Evolutionary conservation across 768 basidiomycete genomes (phyloP).

Genomic region (Lactifluus volemus): DNA sequence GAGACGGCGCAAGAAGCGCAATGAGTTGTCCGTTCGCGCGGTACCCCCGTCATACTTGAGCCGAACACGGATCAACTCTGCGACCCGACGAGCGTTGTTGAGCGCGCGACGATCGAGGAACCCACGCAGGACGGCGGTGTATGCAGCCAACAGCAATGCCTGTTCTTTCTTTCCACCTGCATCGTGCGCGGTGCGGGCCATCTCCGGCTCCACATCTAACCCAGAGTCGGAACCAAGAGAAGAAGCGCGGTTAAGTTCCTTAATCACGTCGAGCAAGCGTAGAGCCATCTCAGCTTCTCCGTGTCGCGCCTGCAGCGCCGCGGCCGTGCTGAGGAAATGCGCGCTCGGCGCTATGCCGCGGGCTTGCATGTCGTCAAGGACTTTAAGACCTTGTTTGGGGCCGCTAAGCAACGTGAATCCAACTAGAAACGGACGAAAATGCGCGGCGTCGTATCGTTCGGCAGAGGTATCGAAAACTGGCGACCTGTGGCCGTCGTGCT

Average conservation of each 20-base stretch:
- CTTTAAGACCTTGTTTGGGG: conserved; percentile 28
- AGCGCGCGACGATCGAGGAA: background rate
- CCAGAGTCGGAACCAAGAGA: background rate
- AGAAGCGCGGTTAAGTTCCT: background rate
- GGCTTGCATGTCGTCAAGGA: conserved; percentile 46
- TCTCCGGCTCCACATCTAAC: background rate
- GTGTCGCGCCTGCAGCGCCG: conserved; percentile 35
- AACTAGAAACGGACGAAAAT: conserved; percentile 49
- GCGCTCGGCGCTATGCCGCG: conserved; percentile 38
- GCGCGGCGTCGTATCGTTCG: conserved; percentile 26
- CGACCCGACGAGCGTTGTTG: background rate
- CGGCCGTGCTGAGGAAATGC: conserved; percentile 44
- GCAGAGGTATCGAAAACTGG: background rate
- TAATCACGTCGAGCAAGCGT: conserved; percentile 28
- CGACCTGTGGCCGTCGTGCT: no score
- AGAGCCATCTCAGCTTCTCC: conserved; percentile 32
- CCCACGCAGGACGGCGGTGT: conserved; percentile 7
- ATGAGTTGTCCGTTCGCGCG: background rate
- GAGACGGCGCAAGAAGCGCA: background rate
- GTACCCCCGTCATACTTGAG: conserved; percentile 3
- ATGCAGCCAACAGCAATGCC: background rate
- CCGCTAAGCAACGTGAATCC: conserved; percentile 29
- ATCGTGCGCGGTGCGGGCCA: no score
- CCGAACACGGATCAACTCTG: background rate
- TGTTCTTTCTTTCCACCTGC: background rate